These are phyloP conservation scores for Euryodendron excelsum DNA, from an alignment of 148 eudicot genomes.

Conservation along the genomic window DNA sequence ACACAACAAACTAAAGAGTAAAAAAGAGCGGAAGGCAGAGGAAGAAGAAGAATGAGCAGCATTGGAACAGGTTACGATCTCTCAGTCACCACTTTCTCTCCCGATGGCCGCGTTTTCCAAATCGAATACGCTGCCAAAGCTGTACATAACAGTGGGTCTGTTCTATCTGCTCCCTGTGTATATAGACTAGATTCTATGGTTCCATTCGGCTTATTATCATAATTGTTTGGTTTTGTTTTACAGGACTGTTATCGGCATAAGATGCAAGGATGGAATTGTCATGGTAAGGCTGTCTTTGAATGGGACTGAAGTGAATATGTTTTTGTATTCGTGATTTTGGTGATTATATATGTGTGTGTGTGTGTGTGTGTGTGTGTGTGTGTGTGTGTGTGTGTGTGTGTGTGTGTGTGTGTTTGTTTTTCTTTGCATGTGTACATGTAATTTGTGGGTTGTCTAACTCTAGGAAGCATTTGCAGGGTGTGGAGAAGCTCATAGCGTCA, in stretches of 20 bases:
- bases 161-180: too few species aligned
- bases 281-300: constrained; percentile 37
- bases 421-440: neutral
- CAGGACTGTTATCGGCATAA: constrained; percentile 73
- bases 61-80: constrained; percentile 66
- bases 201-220: neutral
- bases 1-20: too few species aligned
- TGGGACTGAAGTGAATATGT: too few species aligned
- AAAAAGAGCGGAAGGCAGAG: too few species aligned
- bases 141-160: constrained; percentile 54
- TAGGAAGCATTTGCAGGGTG: constrained; percentile 42
- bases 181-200: neutral
- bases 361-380: neutral
- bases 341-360: neutral
- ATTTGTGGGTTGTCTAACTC: neutral
- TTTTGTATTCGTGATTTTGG: neutral
- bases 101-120: constrained; percentile 71
- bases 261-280: constrained; percentile 82
- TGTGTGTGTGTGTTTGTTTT: neutral
- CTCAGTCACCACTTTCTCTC: constrained; percentile 63
- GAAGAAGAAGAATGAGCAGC: constrained; percentile 36
- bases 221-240: constrained; percentile 1
- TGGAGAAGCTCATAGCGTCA: constrained; percentile 81
- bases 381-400: neutral
- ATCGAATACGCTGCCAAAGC: constrained; percentile 69